phyloP scores from a whole-genome alignment of 2,329 filamentous ascomycete species.

The Cadophora malorum region DNA sequence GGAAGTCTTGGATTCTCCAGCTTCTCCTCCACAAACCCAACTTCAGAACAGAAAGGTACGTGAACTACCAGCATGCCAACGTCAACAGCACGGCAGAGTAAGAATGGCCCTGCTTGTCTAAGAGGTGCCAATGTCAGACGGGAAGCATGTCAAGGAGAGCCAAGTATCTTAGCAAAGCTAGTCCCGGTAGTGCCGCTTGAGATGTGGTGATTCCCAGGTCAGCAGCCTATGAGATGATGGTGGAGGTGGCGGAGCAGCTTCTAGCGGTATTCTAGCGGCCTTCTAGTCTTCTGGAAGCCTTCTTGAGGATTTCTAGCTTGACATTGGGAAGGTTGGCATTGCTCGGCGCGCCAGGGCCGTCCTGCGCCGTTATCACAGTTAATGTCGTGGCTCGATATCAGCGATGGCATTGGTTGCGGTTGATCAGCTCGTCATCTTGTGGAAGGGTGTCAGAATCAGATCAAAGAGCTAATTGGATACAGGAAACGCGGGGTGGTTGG shows the following conservation, averaged over 20 bases:
- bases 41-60: not conserved
- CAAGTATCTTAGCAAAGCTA: not conserved
- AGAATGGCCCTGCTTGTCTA: not conserved
- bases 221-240: not conserved
- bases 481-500: not conserved
- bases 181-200: not conserved
- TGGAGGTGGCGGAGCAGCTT: not conserved
- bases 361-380: not conserved
- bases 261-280: not conserved
- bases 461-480: not conserved
- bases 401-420: not conserved
- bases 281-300: not conserved
- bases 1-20: not conserved
- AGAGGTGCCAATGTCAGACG: not conserved
- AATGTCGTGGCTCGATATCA: not conserved
- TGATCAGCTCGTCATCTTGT: not conserved
- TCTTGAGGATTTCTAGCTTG: not conserved
- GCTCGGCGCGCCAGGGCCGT: not conserved
- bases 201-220: not conserved
- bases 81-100: not conserved
- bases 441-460: not conserved
- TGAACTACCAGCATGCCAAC: not conserved
- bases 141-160: not conserved
- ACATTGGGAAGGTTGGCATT: not conserved
- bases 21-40: not conserved